A percentile compares a stretch with the other conserved stretches of the same genome.
phyloP scores from a whole-genome alignment of 768 basidiomycete species.

The Dioszegia hungarica region DNA sequence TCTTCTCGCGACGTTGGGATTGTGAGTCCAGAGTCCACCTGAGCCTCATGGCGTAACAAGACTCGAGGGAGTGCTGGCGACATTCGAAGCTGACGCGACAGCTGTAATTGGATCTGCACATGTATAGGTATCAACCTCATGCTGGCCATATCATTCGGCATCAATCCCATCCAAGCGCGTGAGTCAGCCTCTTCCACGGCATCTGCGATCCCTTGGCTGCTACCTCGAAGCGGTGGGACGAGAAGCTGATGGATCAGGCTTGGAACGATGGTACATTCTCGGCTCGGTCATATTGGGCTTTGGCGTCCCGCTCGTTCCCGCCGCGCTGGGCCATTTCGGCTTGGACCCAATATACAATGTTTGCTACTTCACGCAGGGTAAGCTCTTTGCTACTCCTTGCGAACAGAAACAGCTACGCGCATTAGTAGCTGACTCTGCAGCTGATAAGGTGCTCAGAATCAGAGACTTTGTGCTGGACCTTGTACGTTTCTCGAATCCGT shows the following conservation, averaged over 20 bases:
- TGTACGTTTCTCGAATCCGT: background rate
- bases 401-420: background rate
- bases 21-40: constrained; percentile 13
- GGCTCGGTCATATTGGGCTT: constrained; percentile 19
- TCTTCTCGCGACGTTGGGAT: constrained; percentile 10
- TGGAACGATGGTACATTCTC: constrained; percentile 27
- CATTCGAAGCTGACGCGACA: background rate
- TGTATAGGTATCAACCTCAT: constrained; percentile 33
- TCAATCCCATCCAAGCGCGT: constrained; percentile 22
- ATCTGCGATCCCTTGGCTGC: too few species aligned
- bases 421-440: background rate
- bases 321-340: constrained; percentile 19
- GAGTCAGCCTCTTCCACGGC: too few species aligned
- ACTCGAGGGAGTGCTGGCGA: background rate
- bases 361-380: constrained; percentile 14
- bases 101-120: constrained; percentile 23
- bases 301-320: constrained; percentile 22
- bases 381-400: background rate
- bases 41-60: too few species aligned
- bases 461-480: constrained; percentile 8
- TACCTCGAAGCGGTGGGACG: too few species aligned
- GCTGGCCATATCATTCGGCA: constrained; percentile 23
- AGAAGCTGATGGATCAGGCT: constrained; percentile 1
- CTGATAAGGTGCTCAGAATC: background rate
- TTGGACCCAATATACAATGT: constrained; percentile 14